Evolutionary conservation across 257 asterid genomes (phyloP).

Genomic region (Fraxinus anomala): DNA sequence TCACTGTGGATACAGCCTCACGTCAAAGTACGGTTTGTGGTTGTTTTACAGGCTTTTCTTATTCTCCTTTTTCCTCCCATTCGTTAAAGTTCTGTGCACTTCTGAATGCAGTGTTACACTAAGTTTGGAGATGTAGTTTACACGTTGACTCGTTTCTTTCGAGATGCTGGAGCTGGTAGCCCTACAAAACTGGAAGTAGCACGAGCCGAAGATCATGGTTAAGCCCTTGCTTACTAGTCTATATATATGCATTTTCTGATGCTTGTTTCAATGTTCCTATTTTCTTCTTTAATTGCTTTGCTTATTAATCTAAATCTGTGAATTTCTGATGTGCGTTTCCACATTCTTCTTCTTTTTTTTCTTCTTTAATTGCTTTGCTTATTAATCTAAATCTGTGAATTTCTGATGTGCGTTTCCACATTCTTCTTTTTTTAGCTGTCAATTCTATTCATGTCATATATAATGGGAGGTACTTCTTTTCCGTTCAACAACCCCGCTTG

Average conservation of each 20-base stretch:
- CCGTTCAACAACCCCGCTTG: constrained; percentile 7
- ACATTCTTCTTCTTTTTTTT: background rate
- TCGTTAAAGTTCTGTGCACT: constrained; percentile 23
- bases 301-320: constrained; percentile 20
- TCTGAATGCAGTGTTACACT: constrained; percentile 71
- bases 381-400: constrained; percentile 17
- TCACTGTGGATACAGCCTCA: constrained; percentile 94
- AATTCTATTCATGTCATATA: constrained; percentile 16
- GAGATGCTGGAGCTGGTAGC: constrained; percentile 57
- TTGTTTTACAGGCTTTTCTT: constrained; percentile 20
- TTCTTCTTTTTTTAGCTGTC: background rate
- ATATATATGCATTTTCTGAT: constrained; percentile 19
- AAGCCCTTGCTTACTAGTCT: constrained; percentile 19
- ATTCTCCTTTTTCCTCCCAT: constrained; percentile 9
- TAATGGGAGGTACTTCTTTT: constrained; percentile 14
- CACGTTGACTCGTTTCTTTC: constrained; percentile 82
- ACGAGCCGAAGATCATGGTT: constrained; percentile 50
- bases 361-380: constrained; percentile 1
- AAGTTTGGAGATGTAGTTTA: constrained; percentile 89
- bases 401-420: constrained; percentile 25
- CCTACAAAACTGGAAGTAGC: constrained; percentile 63
- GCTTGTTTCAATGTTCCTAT: constrained; percentile 16
- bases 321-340: constrained; percentile 24
- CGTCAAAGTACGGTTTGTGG: constrained; percentile 66
- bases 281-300: background rate